Evolutionary conservation across 1,139 yeast species (phyloP), one percentile per base, ranked within the genome.

Genomic region (Protomyces pachydermus): DNA sequence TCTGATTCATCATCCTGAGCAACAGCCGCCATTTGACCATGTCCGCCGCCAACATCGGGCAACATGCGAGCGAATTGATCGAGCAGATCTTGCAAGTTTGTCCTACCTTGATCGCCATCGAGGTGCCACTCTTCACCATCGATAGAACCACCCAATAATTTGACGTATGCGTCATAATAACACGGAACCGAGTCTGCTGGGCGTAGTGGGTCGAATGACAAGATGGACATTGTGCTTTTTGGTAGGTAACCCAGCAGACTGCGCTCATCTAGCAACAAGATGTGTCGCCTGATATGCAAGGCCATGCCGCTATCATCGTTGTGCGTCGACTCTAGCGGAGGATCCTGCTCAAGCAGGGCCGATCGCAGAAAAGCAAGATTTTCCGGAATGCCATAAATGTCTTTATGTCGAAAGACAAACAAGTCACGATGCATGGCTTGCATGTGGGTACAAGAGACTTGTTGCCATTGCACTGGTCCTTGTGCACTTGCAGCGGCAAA

Each of bases 401-500:
- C 67, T 28, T 67, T 65, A 65, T 72, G 69, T 25, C 72, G 73
- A 34, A 65, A 53, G 18, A 69, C 62, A 56, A 73, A 73, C 50
- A 73, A 54, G 28, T 68, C 68, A 14, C 71, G 66, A 50, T 67
- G 56, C 18, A 70, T 65, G 12, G 69, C 45, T 16, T 68, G 62
- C 46, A 68, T 66, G 12, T 68, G 66, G 3, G 48, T 42, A n/a
- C 25, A 16, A n/a, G 60, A 66, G 39, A 56, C 57, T 25, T 55
- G 12, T 28, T 58, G 67, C 65, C 54, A 54, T 46, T 58, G 66
- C 23, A 65, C 51, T 5, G 69, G 68, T 6, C 64, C 66, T 28
- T 60, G 56, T 16, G 69, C 60, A 8, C 81, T 80, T 14, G 80
- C 69, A 1, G 76, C 73, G 64, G 80, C 81, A 8, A 84, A 75